Percentiles rank a stretch among this genome's conserved stretches.
phyloP scores from a whole-genome alignment of 805 yeast species.

The Teunomyces funiuensis region DNA sequence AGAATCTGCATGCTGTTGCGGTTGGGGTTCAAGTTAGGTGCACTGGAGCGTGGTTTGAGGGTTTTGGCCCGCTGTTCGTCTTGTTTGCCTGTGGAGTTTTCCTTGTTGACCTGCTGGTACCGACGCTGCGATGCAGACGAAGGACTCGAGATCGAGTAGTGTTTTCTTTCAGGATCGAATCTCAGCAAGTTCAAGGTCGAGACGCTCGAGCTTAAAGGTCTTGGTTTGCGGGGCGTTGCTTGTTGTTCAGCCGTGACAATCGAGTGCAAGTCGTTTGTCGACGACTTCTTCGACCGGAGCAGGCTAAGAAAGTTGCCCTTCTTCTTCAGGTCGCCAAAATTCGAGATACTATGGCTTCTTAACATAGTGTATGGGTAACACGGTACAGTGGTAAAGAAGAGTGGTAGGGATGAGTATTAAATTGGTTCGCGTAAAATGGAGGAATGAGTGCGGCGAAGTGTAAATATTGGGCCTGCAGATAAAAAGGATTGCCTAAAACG shows the following conservation, averaged over 20 bases:
- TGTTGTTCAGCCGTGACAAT: not conserved
- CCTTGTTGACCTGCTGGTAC: constrained; percentile 11
- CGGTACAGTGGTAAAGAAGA: not conserved
- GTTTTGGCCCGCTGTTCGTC: constrained; percentile 5
- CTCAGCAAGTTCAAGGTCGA: constrained; percentile 6
- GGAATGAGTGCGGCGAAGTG: not conserved
- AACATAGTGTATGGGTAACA: constrained; percentile 17
- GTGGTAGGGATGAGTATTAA: not conserved
- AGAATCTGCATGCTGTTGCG: not conserved
- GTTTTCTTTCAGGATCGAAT: constrained; percentile 1
- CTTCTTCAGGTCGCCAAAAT: constrained; percentile 19
- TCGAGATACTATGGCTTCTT: constrained; percentile 27
- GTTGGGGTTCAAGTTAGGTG: constrained; percentile 19
- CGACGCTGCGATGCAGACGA: constrained; percentile 4
- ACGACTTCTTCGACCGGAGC: constrained; percentile 15
- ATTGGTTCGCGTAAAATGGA: not conserved
- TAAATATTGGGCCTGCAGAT: not conserved
- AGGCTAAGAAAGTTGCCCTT: constrained; percentile 15
- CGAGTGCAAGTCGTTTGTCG: constrained; percentile 7
- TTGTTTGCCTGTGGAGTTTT: constrained; percentile 11
- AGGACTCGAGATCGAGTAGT: constrained; percentile 2
- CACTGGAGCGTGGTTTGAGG: constrained; percentile 21
- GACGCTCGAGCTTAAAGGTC: constrained; percentile 17
- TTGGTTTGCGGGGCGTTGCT: constrained; percentile 9
- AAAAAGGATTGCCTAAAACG: not conserved